These are phyloP conservation scores for Pneumocystis murina DNA, from an alignment of 1,139 yeast genomes.

Conservation along the genomic window DNA sequence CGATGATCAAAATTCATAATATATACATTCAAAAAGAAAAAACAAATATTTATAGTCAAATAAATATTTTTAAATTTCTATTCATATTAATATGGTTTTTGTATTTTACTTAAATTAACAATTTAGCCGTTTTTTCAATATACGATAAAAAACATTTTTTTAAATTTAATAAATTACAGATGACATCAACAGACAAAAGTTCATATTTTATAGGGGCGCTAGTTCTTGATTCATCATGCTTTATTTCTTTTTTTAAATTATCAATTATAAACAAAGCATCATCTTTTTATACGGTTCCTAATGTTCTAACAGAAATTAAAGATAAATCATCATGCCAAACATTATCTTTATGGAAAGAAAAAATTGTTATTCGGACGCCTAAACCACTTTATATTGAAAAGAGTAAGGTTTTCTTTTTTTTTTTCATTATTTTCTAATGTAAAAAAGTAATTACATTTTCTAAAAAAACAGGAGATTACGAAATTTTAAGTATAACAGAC, in stretches of 20 bases:
- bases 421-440: background rate
- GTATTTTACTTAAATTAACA: background rate
- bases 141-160: background rate
- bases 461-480: slow-evolving; percentile 75
- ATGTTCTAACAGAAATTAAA: slow-evolving; percentile 70
- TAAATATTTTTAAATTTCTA: background rate
- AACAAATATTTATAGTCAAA: background rate
- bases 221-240: slow-evolving; percentile 85
- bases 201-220: slow-evolving; percentile 24
- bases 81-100: background rate
- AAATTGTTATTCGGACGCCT: slow-evolving; percentile 50
- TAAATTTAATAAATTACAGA: background rate
- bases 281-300: slow-evolving; percentile 73
- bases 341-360: slow-evolving; percentile 57
- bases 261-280: slow-evolving; percentile 35
- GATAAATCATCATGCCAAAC: slow-evolving; percentile 77
- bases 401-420: slow-evolving; percentile 4
- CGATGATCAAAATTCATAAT: background rate
- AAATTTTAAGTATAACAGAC: slow-evolving; percentile 82
- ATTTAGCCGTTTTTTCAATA: background rate
- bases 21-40: background rate
- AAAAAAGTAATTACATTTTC: slow-evolving; percentile 38
- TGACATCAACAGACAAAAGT: background rate
- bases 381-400: slow-evolving; percentile 36
- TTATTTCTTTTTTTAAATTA: slow-evolving; percentile 69